A percentile compares a stretch with the other conserved stretches of the same genome.
These are phyloP conservation scores for Cardamine chenopodiifolia DNA, from an alignment of 345 rosid genomes.

Conservation along the genomic window DNA sequence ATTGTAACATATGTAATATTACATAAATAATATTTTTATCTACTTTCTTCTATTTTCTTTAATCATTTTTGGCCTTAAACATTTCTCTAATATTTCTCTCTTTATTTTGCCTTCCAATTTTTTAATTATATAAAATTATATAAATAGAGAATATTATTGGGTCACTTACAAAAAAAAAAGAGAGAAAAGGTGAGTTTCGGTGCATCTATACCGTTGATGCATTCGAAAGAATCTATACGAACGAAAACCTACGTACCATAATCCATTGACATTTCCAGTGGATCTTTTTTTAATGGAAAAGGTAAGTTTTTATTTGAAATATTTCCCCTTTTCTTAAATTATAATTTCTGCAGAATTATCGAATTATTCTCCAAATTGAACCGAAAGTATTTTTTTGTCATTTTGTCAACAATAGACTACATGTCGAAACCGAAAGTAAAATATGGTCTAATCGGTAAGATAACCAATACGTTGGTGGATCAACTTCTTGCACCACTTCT, in stretches of 20 bases:
- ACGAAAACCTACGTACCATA: constrained; percentile 42
- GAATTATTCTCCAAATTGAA: background rate
- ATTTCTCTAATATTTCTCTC: constrained; percentile 5
- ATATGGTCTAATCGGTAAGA: background rate
- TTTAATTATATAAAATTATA: background rate
- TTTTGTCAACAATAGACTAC: background rate
- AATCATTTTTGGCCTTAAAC: background rate
- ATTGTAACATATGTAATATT: background rate
- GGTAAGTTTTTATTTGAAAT: background rate
- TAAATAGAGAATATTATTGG: constrained; percentile 24
- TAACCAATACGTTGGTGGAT: constrained; percentile 4
- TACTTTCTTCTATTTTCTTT: background rate
- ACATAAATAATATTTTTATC: background rate
- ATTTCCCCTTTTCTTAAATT: background rate
- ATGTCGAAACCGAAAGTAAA: constrained; percentile 16
- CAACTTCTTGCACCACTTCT: background rate
- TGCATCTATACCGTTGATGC: no score
- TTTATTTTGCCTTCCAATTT: background rate
- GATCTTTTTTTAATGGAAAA: constrained; percentile 30
- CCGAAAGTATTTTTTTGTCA: background rate
- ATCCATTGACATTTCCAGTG: constrained; percentile 29
- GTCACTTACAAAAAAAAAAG: constrained; percentile 7
- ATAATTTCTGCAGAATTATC: background rate
- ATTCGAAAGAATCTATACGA: constrained; percentile 15
- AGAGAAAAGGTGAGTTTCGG: background rate